Conservation (phyloP, 2,329 filamentous ascomycete genomes). For the Myriosclerotinia curreyana region DNA sequence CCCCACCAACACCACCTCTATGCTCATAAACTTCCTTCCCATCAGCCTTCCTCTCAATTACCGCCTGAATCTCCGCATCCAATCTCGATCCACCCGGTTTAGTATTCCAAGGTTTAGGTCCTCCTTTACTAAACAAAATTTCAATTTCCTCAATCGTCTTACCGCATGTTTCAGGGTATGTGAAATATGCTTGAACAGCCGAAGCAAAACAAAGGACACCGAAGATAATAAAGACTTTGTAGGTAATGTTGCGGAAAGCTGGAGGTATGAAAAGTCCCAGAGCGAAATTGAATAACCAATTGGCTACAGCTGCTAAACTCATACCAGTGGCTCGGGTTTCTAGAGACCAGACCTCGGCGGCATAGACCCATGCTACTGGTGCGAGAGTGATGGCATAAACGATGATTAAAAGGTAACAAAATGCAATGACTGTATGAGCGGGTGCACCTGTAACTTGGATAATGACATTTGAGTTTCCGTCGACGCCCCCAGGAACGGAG, state of each 20-base stretch:
- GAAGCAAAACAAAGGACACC: slow-evolving; percentile 46
- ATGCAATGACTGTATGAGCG: slow-evolving; percentile 62
- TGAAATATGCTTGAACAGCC: slow-evolving; percentile 34
- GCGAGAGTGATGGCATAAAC: slow-evolving; percentile 61
- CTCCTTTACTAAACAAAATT: slow-evolving; percentile 32
- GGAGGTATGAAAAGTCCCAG: slow-evolving; percentile 57
- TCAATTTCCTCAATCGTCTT: slow-evolving; percentile 40
- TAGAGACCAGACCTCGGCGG: slow-evolving; percentile 61
- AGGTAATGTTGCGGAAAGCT: slow-evolving; percentile 56
- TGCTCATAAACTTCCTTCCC: too few relatives aligned
- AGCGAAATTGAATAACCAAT: slow-evolving; percentile 59
- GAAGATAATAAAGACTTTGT: slow-evolving; percentile 52
- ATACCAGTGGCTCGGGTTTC: slow-evolving; percentile 59
- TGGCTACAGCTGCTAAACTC: slow-evolving; percentile 54
- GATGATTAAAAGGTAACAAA: slow-evolving; percentile 62
- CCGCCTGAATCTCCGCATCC: slow-evolving; percentile 24
- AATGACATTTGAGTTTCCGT: slow-evolving; percentile 49
- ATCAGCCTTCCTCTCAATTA: slow-evolving; percentile 17
- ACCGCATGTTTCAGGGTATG: slow-evolving; percentile 39
- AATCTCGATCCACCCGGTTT: slow-evolving; percentile 25
- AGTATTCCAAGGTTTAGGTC: slow-evolving; percentile 31
- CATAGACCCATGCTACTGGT: slow-evolving; percentile 63
- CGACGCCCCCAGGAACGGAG: slow-evolving; percentile 44
- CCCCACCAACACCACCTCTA: too few relatives aligned
- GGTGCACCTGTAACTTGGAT: slow-evolving; percentile 50